Conservation (phyloP, 2,329 filamentous ascomycete genomes). For the Endoconidiophora laricicola region DNA sequence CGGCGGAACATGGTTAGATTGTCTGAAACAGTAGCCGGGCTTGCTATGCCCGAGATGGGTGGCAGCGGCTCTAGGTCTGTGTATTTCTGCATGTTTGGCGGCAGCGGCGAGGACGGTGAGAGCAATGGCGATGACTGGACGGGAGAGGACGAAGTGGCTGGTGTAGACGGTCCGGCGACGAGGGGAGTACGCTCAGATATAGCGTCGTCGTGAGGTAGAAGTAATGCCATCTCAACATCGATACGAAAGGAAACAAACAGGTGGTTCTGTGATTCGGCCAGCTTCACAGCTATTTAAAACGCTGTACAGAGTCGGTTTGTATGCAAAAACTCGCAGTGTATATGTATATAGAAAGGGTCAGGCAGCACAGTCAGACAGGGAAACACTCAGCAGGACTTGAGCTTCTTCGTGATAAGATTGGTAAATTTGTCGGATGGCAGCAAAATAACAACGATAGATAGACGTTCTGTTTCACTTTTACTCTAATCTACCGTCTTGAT, state of each 20-base stretch:
- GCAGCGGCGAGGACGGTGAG: background rate
- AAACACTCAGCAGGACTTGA: too few species aligned
- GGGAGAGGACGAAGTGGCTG: background rate
- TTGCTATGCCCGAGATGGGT: background rate
- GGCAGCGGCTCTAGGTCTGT: background rate
- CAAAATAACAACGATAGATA: background rate
- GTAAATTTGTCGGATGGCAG: background rate
- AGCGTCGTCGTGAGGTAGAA: background rate
- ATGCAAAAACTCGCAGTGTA: too few species aligned
- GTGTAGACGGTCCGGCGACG: background rate
- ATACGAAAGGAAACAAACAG: too few species aligned
- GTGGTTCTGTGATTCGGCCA: too few species aligned
- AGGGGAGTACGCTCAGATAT: background rate
- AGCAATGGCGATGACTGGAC: background rate
- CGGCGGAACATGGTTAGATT: conserved; percentile 6
- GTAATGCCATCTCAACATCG: background rate
- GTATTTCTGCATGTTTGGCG: background rate
- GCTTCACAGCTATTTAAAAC: too few species aligned
- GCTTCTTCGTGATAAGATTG: too few species aligned
- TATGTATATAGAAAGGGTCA: too few species aligned
- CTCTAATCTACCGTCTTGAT: too few species aligned
- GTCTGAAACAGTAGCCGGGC: background rate
- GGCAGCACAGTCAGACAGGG: too few species aligned
- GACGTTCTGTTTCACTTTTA: too few species aligned
- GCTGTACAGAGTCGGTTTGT: too few species aligned